Evolutionary conservation across 2,329 filamentous ascomycete species (phyloP), one percentile per base, ranked within the genome.

Genomic region (Verticillium klebahnii): DNA sequence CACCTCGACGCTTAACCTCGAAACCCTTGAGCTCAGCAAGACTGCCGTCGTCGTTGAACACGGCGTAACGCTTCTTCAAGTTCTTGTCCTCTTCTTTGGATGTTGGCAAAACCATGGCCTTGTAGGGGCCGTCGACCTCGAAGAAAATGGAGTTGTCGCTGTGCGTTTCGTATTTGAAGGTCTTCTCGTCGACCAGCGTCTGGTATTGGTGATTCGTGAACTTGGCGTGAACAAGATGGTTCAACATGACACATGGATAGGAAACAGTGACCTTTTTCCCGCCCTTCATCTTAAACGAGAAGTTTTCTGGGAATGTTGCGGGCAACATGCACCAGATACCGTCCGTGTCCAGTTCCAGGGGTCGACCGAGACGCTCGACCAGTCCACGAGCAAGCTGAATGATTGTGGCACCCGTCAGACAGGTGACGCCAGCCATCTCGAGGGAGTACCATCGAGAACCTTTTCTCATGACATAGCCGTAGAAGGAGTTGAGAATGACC

Each of bases 321-420:
- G 95, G 95, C 69, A 99, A 83, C 85, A 99, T 99, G 77, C 95
- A 99, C 96, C 95, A 99, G 70, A 99, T 99, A 85, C 96, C 95
- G 72, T 99, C 95, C 2, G 95, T 99, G 74, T 99, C 95, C 57
- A 99, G 82, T 74, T 99, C 95, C 59, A 99, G 82, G 0, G 95
- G 95, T 61, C 95, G 86, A 29, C 95, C 95, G 40, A 99, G 91
- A 8, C 95, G 86, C 73, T 99, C 95, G 4, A 99, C 94, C 2
- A 99, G 84, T 69, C 95, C 89, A 71, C 94, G 87, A 19, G 95
- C 96, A 84, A 99, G 88, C 72, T 99, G 95, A 73, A 99, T 99
- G 72, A 99, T 99, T 52, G 89, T 91, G 36, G 95, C 95, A 65
- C 95, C 95, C 1, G 95, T 99, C 74, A 99, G 80, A 78, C 95